Conservation (phyloP, 352 stramenopile genomes). For the Pilasporangium apinafurcum region DNA sequence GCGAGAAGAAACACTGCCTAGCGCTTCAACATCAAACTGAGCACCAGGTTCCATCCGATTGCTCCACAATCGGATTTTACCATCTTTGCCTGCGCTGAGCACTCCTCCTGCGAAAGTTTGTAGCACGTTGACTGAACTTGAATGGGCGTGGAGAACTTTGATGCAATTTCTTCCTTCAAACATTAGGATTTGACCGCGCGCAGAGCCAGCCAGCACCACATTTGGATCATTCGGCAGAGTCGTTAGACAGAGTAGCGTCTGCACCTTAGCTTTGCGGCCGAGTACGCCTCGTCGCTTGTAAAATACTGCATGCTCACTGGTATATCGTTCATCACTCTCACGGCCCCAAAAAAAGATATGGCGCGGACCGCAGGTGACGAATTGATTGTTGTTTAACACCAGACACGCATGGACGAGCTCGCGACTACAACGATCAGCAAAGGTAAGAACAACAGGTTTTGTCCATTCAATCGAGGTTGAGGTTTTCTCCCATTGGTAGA, state of each 20-base stretch:
- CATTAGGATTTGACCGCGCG: constrained; percentile 69
- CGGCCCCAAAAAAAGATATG: constrained; percentile 75
- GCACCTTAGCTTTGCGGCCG: constrained; percentile 59
- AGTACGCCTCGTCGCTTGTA: constrained; percentile 43
- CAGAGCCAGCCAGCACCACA: constrained; percentile 52
- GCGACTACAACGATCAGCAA: constrained; percentile 35
- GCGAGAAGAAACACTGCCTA: constrained; percentile 48
- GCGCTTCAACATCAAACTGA: constrained; percentile 64
- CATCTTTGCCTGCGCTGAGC: constrained; percentile 62
- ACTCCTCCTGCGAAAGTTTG: constrained; percentile 48
- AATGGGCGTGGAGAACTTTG: constrained; percentile 60
- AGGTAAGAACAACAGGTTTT: constrained; percentile 44
- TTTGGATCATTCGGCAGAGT: constrained; percentile 36
- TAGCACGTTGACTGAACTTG: constrained; percentile 48
- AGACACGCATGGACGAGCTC: constrained; percentile 43
- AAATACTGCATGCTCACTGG: constrained; percentile 36
- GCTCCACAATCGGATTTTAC: constrained; percentile 75
- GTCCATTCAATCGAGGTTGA: constrained; percentile 30
- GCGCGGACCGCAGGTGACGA: constrained; percentile 54
- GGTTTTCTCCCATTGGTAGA: constrained; percentile 67
- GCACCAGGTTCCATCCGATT: constrained; percentile 63
- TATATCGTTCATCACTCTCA: constrained; percentile 54
- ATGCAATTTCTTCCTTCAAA: constrained; percentile 79
- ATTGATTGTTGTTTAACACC: constrained; percentile 32
- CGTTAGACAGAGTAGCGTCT: constrained; percentile 58